phyloP scores from a whole-genome alignment of 345 rosid species.

The Aquilaria yunnanensis region DNA sequence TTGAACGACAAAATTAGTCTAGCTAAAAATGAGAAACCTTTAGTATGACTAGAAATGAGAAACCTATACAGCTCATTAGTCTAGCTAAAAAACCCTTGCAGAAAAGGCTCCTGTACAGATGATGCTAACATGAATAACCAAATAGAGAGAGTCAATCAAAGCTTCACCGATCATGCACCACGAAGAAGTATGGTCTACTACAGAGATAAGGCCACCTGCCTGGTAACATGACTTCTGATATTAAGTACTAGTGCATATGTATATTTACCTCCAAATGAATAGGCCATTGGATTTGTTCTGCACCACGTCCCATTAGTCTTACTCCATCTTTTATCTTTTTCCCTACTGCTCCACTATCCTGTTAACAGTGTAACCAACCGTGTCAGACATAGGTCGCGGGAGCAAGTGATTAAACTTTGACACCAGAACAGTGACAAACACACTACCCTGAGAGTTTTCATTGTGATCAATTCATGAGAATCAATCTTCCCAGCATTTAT shows the following conservation, averaged over 20 bases:
- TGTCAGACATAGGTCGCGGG: conserved; percentile 10
- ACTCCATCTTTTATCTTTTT: conserved; percentile 93
- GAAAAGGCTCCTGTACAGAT: too few relatives aligned
- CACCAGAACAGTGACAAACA: conserved; percentile 7
- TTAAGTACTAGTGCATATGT: too few relatives aligned
- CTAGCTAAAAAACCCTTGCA: too few relatives aligned
- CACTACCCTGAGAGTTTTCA: conserved; percentile 90
- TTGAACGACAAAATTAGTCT: neutral
- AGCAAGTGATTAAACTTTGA: conserved; percentile 7
- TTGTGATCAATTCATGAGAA: conserved; percentile 92
- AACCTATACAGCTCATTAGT: too few relatives aligned
- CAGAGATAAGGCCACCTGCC: too few relatives aligned
- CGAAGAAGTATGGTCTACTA: too few relatives aligned
- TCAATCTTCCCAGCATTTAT: conserved; percentile 92
- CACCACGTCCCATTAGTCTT: conserved; percentile 92
- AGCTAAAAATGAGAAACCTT: too few relatives aligned
- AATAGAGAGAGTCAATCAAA: too few relatives aligned
- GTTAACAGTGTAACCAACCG: neutral
- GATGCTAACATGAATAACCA: too few relatives aligned
- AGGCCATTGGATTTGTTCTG: conserved; percentile 90
- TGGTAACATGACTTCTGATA: too few relatives aligned
- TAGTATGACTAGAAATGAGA: too few relatives aligned
- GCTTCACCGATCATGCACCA: too few relatives aligned
- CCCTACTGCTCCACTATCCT: conserved; percentile 85
- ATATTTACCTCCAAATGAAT: conserved; percentile 80